phyloP scores from a whole-genome alignment of 2,329 filamentous ascomycete species.

The Cercospora sesami region DNA sequence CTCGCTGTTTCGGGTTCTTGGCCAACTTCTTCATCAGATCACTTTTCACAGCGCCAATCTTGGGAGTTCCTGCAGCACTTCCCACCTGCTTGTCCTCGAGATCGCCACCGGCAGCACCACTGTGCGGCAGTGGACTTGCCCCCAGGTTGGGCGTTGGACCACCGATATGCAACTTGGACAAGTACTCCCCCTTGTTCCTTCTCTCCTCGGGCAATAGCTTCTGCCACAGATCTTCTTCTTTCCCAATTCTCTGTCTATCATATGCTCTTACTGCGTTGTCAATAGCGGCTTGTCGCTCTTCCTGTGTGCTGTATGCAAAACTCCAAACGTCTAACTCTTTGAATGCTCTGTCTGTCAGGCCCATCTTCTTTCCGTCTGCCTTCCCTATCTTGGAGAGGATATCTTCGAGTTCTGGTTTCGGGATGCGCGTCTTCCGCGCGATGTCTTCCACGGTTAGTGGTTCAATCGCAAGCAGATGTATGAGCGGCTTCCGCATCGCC shows the following conservation, averaged over 20 bases:
- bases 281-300: slow-evolving; percentile 60
- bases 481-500: slow-evolving; percentile 48
- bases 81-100: slow-evolving; percentile 22
- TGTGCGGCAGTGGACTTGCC: slow-evolving; percentile 34
- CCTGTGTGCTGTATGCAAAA: slow-evolving; percentile 57
- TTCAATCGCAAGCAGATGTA: slow-evolving; percentile 58
- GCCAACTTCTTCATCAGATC: slow-evolving; percentile 27
- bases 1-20: slow-evolving; percentile 44
- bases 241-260: slow-evolving; percentile 61
- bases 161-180: slow-evolving; percentile 60
- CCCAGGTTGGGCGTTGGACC: slow-evolving; percentile 33
- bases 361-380: slow-evolving; percentile 53
- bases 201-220: slow-evolving; percentile 60
- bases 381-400: slow-evolving; percentile 55
- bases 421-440: slow-evolving; percentile 49
- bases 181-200: slow-evolving; percentile 60
- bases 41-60: slow-evolving; percentile 26
- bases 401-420: slow-evolving; percentile 50
- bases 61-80: slow-evolving; percentile 34
- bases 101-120: slow-evolving; percentile 16
- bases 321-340: slow-evolving; percentile 63
- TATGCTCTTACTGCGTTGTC: slow-evolving; percentile 64
- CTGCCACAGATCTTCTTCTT: slow-evolving; percentile 64
- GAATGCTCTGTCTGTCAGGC: slow-evolving; percentile 59
- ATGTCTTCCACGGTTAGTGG: slow-evolving; percentile 52